Evolutionary conservation across 1,139 yeast genomes (phyloP), one percentile per base, ranked within the genome.

Genomic region (Nematodospora anomalae): DNA sequence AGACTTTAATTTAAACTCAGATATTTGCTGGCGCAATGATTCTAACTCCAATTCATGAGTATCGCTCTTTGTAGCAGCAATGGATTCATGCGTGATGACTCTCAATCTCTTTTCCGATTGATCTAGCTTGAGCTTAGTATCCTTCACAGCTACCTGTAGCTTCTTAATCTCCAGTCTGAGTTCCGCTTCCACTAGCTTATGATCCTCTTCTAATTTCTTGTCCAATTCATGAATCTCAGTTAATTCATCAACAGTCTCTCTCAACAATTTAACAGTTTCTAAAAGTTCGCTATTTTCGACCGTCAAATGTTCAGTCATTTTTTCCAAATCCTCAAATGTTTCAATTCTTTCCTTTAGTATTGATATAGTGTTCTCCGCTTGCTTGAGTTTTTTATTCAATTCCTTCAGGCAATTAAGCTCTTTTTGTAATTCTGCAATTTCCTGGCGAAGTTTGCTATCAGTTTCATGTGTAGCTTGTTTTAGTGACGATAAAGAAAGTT

Each of bases 131-230:
- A 30, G 40, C 34, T 56, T 58, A 35, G 63, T 66, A 3, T 53
- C 50, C 4, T 49, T 51, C 26, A 65, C 44, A 7, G 57, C 49
- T 2, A 46, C 40, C 35, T 64, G 60, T 9, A 75, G 53, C 1
- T 49, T 45, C 4, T 57, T 56, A n/a, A 82, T 59, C 20, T 79
- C 78, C 4, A 53, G 48, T 18, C 64, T 58, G 16, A 82, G 62
- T 33, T 80, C 83, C n/a, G 52, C 49, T 45, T 82, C 88, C 1
- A 79, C 67, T n/a, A 67, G 71, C 1, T 57, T 42, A 43, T 79
- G 85, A 33, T 66, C 67, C 10, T 68, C 73, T 42, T 84, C 92
- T n/a, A 86, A 61, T 44, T 81, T 82, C 37, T 67, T 74, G 41
- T 80, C 83, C 12, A 85, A 57, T 30, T 72, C 78, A 41, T 75